phyloP scores from a whole-genome alignment of 495 filamentous ascomycete genomes.

The Annulohypoxylon maeteangense region DNA sequence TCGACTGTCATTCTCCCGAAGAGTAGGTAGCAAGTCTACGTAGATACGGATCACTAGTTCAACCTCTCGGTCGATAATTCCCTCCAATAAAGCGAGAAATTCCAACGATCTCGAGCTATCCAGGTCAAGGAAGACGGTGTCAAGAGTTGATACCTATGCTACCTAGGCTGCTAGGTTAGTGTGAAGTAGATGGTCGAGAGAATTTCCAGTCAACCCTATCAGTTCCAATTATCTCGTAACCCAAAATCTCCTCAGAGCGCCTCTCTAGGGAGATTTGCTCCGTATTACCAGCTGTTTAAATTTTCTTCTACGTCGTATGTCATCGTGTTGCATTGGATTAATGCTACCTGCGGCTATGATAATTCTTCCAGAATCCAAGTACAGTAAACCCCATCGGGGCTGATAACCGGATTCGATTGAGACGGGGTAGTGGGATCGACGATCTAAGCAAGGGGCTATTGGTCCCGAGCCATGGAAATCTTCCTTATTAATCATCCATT shows the following conservation, averaged over 20 bases:
- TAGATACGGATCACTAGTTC: conserved; percentile 4
- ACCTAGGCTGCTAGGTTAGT: not conserved
- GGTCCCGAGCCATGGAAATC: conserved; percentile 43
- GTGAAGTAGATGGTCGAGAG: not conserved
- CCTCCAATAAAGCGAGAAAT: not conserved
- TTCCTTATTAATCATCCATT: conserved; percentile 41
- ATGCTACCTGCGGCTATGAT: conserved; percentile 24
- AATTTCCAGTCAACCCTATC: conserved; percentile 34
- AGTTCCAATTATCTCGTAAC: not conserved
- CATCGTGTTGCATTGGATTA: conserved; percentile 25
- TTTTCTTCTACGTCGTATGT: conserved; percentile 16
- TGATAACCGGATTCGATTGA: conserved; percentile 39
- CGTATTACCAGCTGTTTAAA: not conserved
- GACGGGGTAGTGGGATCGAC: conserved; percentile 44
- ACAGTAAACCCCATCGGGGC: conserved; percentile 37
- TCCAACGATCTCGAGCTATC: not conserved
- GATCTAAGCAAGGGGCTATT: conserved; percentile 44
- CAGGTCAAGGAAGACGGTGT: not conserved
- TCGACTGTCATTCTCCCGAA: not conserved
- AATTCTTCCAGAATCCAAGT: conserved; percentile 39
- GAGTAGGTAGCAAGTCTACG: not conserved
- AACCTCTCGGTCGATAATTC: not conserved
- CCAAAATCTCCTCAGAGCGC: not conserved
- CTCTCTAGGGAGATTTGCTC: not conserved
- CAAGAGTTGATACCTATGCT: not conserved